phyloP scores from a whole-genome alignment of 176 grass and related monocot genomes.

The Zoysia japonica region DNA sequence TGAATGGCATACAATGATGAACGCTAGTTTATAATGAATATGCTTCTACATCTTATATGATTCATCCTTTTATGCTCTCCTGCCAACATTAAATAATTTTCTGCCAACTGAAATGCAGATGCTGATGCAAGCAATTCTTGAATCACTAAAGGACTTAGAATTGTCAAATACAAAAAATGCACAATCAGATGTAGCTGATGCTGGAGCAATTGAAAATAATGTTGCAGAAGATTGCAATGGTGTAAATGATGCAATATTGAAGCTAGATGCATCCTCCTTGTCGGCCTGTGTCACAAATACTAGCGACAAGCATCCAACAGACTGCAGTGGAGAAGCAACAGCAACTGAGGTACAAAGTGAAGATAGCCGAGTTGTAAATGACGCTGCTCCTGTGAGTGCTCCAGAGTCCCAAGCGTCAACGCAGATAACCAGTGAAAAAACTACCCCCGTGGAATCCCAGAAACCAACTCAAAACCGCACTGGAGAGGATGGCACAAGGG shows the following conservation, averaged over 20 bases:
- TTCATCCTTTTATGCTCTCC: slow-evolving; percentile 1
- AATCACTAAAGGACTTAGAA: slow-evolving; percentile 87
- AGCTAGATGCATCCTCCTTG: slow-evolving; percentile 34
- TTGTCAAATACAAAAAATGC: slow-evolving; percentile 48
- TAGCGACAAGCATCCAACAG: slow-evolving; percentile 20
- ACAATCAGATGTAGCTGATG: slow-evolving; percentile 38
- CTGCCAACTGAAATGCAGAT: slow-evolving; percentile 55
- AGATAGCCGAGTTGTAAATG: slow-evolving; percentile 12
- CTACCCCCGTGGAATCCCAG: slow-evolving; percentile 30
- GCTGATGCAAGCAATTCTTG: slow-evolving; percentile 90
- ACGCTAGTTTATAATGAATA: neutral
- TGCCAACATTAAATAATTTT: neutral
- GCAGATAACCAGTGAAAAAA: slow-evolving; percentile 34
- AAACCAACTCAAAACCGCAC: slow-evolving; percentile 47
- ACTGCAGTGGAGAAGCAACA: slow-evolving; percentile 32
- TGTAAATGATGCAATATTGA: slow-evolving; percentile 13
- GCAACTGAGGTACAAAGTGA: slow-evolving; percentile 21
- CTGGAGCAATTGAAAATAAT: slow-evolving; percentile 39
- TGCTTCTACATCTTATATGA: neutral
- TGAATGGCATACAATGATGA: neutral
- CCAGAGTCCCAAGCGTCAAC: slow-evolving; percentile 31
- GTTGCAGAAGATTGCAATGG: slow-evolving; percentile 22
- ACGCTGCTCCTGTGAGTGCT: neutral
- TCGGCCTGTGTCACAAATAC: neutral
- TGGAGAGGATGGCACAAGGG: slow-evolving; percentile 63